Evolutionary conservation across 805 yeast species (phyloP).

Genomic region (Monosporozyma unispora): DNA sequence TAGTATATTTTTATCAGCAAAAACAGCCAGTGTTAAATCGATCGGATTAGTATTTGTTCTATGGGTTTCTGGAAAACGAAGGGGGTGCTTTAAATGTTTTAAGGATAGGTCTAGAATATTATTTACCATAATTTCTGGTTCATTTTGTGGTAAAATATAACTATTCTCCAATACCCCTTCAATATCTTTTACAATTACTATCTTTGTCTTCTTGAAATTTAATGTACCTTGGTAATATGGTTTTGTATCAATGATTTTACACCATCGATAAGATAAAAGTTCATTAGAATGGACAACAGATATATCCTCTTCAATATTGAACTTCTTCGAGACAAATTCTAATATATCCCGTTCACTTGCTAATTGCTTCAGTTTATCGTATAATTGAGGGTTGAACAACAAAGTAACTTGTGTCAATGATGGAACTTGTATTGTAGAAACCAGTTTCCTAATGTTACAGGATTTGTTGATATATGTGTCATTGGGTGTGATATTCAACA

Average conservation of each 20-base stretch:
- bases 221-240: constrained; percentile 17
- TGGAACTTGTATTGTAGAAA: constrained; percentile 4
- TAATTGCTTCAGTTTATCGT: constrained; percentile 14
- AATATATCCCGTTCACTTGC: constrained; percentile 10
- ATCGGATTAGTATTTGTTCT: no score
- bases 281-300: constrained; percentile 15
- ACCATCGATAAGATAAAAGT: constrained; percentile 11
- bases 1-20: constrained; percentile 15
- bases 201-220: constrained; percentile 14
- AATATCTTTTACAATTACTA: constrained; percentile 14
- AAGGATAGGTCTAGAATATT: constrained; percentile 1
- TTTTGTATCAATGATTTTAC: constrained; percentile 14
- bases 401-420: constrained; percentile 11
- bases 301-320: constrained; percentile 7
- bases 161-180: background rate
- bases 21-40: constrained; percentile 26
- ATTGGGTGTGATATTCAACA: background rate
- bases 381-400: constrained; percentile 12
- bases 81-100: constrained; percentile 10
- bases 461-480: constrained; percentile 8
- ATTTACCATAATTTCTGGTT: no score
- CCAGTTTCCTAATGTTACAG: constrained; percentile 10
- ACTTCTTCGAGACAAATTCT: constrained; percentile 18
- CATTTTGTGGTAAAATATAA: no score
- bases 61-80: no score